Evolutionary conservation across 108 stramenopile species (phyloP).

Genomic region (Stephanodiscus triporus): DNA sequence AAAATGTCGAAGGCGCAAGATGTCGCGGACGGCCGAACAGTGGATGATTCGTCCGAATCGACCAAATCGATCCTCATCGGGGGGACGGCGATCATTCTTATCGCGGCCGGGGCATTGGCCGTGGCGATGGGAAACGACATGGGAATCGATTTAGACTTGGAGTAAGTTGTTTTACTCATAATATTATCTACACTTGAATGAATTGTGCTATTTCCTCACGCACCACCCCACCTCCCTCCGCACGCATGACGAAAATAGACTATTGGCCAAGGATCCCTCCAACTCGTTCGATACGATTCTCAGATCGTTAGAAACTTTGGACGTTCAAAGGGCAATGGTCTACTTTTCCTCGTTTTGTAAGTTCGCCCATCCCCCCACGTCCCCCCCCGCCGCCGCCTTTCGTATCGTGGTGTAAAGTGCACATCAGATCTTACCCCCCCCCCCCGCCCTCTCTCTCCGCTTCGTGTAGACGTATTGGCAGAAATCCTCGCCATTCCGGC

Average conservation of each 20-base stretch:
- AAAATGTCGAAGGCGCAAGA: no score
- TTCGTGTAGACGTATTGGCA: conserved; percentile 59
- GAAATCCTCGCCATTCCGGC: conserved; percentile 89
- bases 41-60: background rate
- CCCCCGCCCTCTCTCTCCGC: background rate
- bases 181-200: no score
- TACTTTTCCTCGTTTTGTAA: conserved; percentile 40
- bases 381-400: no score
- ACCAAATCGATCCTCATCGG: conserved; percentile 23
- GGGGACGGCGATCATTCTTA: conserved; percentile 20
- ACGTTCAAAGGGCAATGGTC: conserved; percentile 31
- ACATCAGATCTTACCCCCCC: background rate
- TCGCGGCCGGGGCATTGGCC: conserved; percentile 29
- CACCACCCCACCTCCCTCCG: background rate
- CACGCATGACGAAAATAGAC: conserved; percentile 11
- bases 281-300: conserved; percentile 38
- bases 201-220: background rate
- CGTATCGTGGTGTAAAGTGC: no score
- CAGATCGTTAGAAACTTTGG: conserved; percentile 28
- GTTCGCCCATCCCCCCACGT: background rate
- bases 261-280: conserved; percentile 38
- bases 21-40: no score
- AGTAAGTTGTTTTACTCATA: conserved; percentile 19
- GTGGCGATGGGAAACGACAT: conserved; percentile 33
- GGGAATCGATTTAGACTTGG: conserved; percentile 37